Base-by-base conservation (phyloP, 129 eudicot genomes). In the Ambrosia artemisiifolia region DNA sequence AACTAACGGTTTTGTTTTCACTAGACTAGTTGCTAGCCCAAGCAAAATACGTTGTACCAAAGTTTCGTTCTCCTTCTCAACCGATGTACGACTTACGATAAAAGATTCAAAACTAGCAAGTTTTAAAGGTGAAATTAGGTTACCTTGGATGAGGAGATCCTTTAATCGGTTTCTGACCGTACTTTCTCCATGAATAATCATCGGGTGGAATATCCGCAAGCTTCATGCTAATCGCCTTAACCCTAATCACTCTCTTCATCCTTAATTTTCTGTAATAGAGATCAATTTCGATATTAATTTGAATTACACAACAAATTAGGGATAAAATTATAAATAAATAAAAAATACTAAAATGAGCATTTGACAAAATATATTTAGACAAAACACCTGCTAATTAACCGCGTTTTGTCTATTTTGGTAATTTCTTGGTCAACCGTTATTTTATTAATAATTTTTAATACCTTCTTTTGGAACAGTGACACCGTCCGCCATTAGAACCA, bases 91-190 rank as follows among this genome's bases (percentile, higher is more conserved):
- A 24, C 32, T 33, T 50, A 38, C 47, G 3, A 46, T 3, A 42
- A 16, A 35, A 19, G 47, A 68, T 36, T 17, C 32, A 5, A 24
- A 44, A 33, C 17, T 44, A 10, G 33, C 7, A 6, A 11, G 51
- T 5, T 40, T 71, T 24, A 4, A 16, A 40, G 36, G 12, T 46
- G n/a, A 24, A 24, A 24, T 24, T 24, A 24, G 28, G 28, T 12
- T 88, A 93, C 98, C 98, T 89, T 7, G 98, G 98, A 79, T 93
- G 92, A 44, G 98, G 98, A 69, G 98, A 93, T 16, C 98, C 98
- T 85, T 92, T 92, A n/a, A 92, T 92, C 11, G 96, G 98, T 55
- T 92, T 92, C 65, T 93, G 98, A 44, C 98, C 98, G 71, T 93
- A 93, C 49, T 93, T 93, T 60, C 98, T 82, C 98, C 98, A 93